Evolutionary conservation across 2,329 filamentous ascomycete genomes (phyloP), one percentile per base, ranked within the genome.

Genomic region (Atkinsonella texensis): DNA sequence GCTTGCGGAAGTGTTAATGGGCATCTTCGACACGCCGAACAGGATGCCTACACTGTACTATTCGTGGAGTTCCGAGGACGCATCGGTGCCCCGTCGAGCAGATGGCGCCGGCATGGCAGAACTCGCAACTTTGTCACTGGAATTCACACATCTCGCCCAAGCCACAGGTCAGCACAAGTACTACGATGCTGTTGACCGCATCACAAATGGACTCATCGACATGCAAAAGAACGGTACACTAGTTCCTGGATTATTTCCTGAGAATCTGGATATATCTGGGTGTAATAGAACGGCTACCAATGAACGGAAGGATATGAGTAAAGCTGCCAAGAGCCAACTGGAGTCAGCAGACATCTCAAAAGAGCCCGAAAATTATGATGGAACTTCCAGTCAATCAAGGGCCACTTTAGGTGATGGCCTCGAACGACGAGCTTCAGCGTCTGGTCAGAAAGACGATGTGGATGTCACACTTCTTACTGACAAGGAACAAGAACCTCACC

Each of bases 21-120:
- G 84, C 50, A 79, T 85, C 4, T 95, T 95, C 60, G 89, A 95
- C 67, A 96, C 91, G 0, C 90, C 90, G 1, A 96, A 97, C 65
- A 82, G 89, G 59, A 94, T 97, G 87, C 90, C 91, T 2, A 70
- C 88, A 6, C 76, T 89, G 5, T 89, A 84, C 67, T 94, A 91
- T 68, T 72, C 76, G 55, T 95, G 86, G 87, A 78, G 80, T 59
- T 86, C 84, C 57, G 69, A 76, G 15, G 80, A 74, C 59, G 76
- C 79, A 10, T 79, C 77, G 3, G 76, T 83, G 57, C 79, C 82
- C 7, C 84, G 82, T 58, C 75, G 77, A 23, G 86, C 86, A 1
- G 70, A 73, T 53, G 68, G 63, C 47, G 77, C 78, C n/a, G 70
- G 76, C 59, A 67, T 83, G 33, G 81, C 81, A n/a, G 87, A 93